Conservation (phyloP, 805 yeast species). For the Saccharomycodes ludwigii region DNA sequence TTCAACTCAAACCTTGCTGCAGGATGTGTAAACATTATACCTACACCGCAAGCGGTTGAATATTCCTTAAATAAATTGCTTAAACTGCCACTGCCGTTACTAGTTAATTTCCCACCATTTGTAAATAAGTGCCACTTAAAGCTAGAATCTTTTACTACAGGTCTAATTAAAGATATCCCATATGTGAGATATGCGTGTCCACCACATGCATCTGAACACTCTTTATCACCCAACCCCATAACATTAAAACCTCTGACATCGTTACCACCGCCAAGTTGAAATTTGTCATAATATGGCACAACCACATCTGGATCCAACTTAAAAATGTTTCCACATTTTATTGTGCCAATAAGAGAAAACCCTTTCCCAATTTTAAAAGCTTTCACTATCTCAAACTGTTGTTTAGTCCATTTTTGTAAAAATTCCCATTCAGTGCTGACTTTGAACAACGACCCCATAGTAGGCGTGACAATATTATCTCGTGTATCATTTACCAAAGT, state of each 20-base stretch:
- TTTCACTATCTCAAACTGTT: constrained; percentile 25
- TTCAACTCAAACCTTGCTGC: constrained; percentile 58
- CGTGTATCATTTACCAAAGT: constrained; percentile 30
- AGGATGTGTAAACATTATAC: constrained; percentile 49
- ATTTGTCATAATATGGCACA: constrained; percentile 61
- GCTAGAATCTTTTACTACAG: constrained; percentile 37
- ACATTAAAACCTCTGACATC: constrained; percentile 59
- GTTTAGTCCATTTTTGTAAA: constrained; percentile 22
- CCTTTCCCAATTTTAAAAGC: constrained; percentile 19
- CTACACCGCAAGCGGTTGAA: constrained; percentile 44
- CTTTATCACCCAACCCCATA: constrained; percentile 56
- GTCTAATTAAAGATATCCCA: constrained; percentile 50
- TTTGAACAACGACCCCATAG: constrained; percentile 30
- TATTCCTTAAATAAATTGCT: constrained; percentile 26
- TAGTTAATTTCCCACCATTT: constrained; percentile 50
- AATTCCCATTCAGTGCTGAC: not conserved
- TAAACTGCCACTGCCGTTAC: constrained; percentile 17
- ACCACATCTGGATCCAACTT: constrained; percentile 26
- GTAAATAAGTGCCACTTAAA: constrained; percentile 52
- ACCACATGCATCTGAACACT: constrained; percentile 45
- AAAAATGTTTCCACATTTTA: constrained; percentile 45
- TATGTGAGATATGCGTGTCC: constrained; percentile 49
- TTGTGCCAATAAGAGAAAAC: constrained; percentile 36
- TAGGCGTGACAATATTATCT: constrained; percentile 29
- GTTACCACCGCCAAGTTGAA: constrained; percentile 70